Evolutionary conservation across 2,329 filamentous ascomycete species (phyloP).

Genomic region (Trichoderma aggressivum): DNA sequence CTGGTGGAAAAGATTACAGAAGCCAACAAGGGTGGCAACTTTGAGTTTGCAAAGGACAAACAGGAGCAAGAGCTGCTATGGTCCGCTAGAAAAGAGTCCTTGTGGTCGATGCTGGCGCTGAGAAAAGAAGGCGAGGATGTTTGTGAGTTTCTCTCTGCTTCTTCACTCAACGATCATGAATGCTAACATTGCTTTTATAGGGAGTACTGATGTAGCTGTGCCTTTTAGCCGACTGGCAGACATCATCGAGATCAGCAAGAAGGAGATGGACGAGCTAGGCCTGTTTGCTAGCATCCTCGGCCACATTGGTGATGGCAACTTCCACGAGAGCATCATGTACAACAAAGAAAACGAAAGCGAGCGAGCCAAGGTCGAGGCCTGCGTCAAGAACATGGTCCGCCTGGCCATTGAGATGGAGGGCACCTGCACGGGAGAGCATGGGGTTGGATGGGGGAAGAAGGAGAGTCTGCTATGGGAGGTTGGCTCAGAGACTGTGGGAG

Average conservation of each 20-base stretch:
- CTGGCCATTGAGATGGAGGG: conserved; percentile 93
- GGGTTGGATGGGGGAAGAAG: conserved; percentile 84
- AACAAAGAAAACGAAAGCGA: conserved; percentile 67
- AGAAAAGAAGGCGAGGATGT: conserved; percentile 65
- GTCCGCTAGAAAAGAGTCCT: conserved; percentile 75
- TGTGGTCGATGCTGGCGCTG: conserved; percentile 80
- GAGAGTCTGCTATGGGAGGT: conserved; percentile 74
- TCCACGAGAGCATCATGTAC: conserved; percentile 91
- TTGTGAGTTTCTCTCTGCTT: conserved; percentile 48
- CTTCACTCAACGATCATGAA: too few relatives aligned
- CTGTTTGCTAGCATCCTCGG: conserved; percentile 85
- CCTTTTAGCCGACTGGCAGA: conserved; percentile 72
- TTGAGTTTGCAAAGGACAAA: conserved; percentile 72
- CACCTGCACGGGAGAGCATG: conserved; percentile 86
- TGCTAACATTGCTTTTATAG: conserved; percentile 27
- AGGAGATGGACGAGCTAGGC: conserved; percentile 80
- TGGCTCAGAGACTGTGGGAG: conserved; percentile 71
- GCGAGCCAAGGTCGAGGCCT: conserved; percentile 70
- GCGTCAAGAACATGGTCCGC: conserved; percentile 86
- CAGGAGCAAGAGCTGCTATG: conserved; percentile 73
- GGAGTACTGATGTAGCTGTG: conserved; percentile 82
- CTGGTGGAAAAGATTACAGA: conserved; percentile 67
- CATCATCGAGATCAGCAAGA: conserved; percentile 79
- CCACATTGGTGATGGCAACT: conserved; percentile 91
- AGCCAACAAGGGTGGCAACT: conserved; percentile 59